Percentiles rank a stretch among this genome's conserved stretches.
These are phyloP conservation scores for Mediolabrus comicus DNA, from an alignment of 108 stramenopile species.

Conservation along the genomic window DNA sequence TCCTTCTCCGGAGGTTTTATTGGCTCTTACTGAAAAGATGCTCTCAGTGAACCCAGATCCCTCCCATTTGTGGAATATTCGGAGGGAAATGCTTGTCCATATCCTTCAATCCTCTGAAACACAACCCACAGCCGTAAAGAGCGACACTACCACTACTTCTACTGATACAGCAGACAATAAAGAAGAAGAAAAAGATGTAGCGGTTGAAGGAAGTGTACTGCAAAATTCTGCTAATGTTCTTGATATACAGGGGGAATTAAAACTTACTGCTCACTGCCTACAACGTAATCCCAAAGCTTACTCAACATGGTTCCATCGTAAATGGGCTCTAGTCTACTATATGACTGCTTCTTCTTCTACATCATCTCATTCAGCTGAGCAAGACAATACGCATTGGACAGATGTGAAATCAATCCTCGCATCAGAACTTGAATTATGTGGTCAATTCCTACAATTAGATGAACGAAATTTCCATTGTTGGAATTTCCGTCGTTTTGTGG, in stretches of 20 bases:
- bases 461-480: constrained; percentile 99
- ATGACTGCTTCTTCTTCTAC: constrained; percentile 1
- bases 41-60: constrained; percentile 93
- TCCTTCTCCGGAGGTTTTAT: constrained; percentile 42
- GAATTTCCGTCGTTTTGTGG: constrained; percentile 94
- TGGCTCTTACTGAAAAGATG: constrained; percentile 78
- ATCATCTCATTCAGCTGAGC: not conserved
- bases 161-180: not conserved
- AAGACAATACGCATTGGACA: constrained; percentile 4
- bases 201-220: no score
- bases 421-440: constrained; percentile 81
- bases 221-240: not conserved
- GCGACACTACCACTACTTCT: not conserved
- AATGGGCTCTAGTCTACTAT: constrained; percentile 82
- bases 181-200: not conserved
- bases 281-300: constrained; percentile 96
- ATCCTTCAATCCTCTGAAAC: constrained; percentile 12
- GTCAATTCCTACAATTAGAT: constrained; percentile 79
- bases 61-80: constrained; percentile 94
- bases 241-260: constrained; percentile 48
- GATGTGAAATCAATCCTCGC: constrained; percentile 26
- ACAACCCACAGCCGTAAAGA: no score
- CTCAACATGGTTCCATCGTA: constrained; percentile 97
- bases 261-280: constrained; percentile 76
- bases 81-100: constrained; percentile 69